Percentiles rank a stretch among this genome's conserved stretches.
phyloP scores from a whole-genome alignment of 306 rosid genomes.

The Sechiopsis laciniata region DNA sequence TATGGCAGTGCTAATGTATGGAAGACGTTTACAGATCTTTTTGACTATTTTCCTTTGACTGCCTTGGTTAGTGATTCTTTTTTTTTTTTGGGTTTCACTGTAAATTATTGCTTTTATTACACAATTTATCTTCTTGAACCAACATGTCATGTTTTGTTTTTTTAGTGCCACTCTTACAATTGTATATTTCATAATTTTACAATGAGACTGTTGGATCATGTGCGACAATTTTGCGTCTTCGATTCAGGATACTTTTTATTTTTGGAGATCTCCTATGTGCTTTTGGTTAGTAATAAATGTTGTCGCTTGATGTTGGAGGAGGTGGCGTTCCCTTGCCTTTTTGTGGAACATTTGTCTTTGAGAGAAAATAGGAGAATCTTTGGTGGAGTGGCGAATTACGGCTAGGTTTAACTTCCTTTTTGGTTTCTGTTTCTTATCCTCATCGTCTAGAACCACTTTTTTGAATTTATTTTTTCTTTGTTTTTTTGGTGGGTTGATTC shows the following conservation, averaged over 20 bases:
- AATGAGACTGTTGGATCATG: background rate
- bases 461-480: background rate
- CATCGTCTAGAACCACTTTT: background rate
- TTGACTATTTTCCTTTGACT: constrained; percentile 92
- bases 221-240: background rate
- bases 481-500: constrained; percentile 5
- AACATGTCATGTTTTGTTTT: background rate
- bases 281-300: constrained; percentile 3
- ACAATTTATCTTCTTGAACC: background rate
- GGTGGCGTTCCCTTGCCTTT: background rate
- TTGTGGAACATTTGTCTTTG: background rate
- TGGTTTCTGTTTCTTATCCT: background rate
- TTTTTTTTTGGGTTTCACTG: background rate
- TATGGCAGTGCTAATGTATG: constrained; percentile 95
- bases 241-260: background rate
- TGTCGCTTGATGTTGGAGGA: background rate
- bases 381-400: background rate
- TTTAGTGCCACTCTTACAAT: background rate
- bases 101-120: background rate
- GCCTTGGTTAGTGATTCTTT: constrained; percentile 74
- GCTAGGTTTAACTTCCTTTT: background rate
- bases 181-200: constrained; percentile 8
- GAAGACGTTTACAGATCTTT: constrained; percentile 97
- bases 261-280: background rate
- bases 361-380: background rate